These are phyloP conservation scores for Auxenochlorella pyrenoidosa DNA, from an alignment of 139 green algal genomes.

Conservation along the genomic window DNA sequence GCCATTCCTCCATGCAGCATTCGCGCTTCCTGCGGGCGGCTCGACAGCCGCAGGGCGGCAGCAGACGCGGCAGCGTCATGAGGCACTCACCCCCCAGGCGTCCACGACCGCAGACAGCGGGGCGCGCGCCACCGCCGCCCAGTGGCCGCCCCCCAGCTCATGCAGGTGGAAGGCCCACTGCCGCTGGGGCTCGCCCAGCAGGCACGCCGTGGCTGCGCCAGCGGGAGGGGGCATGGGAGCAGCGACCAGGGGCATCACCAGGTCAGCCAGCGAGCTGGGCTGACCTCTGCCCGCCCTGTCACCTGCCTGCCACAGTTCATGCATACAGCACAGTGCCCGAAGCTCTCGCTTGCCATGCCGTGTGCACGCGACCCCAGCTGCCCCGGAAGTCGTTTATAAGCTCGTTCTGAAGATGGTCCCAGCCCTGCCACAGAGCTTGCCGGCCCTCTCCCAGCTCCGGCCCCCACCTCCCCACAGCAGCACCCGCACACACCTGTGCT, in stretches of 20 bases:
- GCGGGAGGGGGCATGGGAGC: not conserved
- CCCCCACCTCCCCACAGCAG: conserved; percentile 32
- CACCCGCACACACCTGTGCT: conserved; percentile 30
- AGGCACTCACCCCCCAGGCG: conserved; percentile 52
- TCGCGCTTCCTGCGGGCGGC: not conserved
- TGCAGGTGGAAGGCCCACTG: conserved; percentile 63
- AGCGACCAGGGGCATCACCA: too few relatives aligned
- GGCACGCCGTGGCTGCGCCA: not conserved
- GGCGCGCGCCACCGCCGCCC: conserved; percentile 66
- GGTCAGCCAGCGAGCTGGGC: too few relatives aligned
- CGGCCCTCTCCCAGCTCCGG: not conserved
- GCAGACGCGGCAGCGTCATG: not conserved
- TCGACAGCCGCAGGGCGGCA: too few relatives aligned
- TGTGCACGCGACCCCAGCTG: too few relatives aligned
- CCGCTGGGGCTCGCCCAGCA: conserved; percentile 42
- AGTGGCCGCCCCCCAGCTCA: conserved; percentile 65
- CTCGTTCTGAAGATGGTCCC: too few relatives aligned
- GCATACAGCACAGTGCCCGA: too few relatives aligned
- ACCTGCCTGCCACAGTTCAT: too few relatives aligned
- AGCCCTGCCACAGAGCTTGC: too few relatives aligned
- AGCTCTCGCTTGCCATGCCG: too few relatives aligned
- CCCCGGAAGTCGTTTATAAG: too few relatives aligned
- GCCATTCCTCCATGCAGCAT: not conserved
- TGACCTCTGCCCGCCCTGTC: too few relatives aligned
- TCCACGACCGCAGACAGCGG: conserved; percentile 66